A percentile compares a stretch with the other conserved stretches of the same genome.
Evolutionary conservation across 2,329 filamentous ascomycete genomes (phyloP).

Genomic region (Coniosporium tulheliwenetii): DNA sequence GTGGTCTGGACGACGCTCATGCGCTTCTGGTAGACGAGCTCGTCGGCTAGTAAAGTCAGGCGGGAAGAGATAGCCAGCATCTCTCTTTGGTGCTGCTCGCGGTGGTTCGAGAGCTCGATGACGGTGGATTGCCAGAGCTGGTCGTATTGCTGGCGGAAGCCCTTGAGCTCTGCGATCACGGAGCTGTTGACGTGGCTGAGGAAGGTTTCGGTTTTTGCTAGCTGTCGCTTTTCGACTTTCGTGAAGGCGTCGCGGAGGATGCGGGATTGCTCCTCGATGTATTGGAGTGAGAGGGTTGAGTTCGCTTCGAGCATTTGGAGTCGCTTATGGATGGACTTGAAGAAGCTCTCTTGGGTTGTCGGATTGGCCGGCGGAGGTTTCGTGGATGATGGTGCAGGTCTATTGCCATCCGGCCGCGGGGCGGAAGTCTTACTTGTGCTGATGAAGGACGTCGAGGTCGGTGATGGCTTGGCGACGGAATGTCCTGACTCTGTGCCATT

Average conservation of each 20-base stretch:
- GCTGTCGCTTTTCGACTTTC: constrained; percentile 74
- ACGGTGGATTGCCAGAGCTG: constrained; percentile 95
- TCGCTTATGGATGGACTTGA: constrained; percentile 90
- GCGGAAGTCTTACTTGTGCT: constrained; percentile 1
- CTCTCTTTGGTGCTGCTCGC: constrained; percentile 69
- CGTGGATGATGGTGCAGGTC: constrained; percentile 21
- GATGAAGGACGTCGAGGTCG: neutral
- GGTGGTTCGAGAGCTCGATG: constrained; percentile 76
- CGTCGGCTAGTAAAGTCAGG: constrained; percentile 81
- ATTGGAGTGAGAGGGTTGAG: constrained; percentile 80
- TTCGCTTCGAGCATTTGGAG: constrained; percentile 84
- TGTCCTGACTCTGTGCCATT: no score
- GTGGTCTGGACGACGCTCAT: constrained; percentile 89
- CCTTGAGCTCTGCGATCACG: constrained; percentile 64
- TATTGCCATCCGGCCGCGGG: constrained; percentile 1
- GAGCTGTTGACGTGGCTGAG: constrained; percentile 76
- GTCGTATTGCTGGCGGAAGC: constrained; percentile 75
- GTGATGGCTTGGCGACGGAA: no score
- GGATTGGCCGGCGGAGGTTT: constrained; percentile 32
- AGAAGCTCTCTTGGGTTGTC: constrained; percentile 92
- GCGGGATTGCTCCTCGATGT: constrained; percentile 90
- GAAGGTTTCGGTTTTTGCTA: constrained; percentile 69
- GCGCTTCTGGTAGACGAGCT: constrained; percentile 68
- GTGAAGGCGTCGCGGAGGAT: constrained; percentile 77
- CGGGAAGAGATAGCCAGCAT: constrained; percentile 67